Conservation (phyloP, 108 stramenopile genomes). For the Fistulifera solaris region DNA sequence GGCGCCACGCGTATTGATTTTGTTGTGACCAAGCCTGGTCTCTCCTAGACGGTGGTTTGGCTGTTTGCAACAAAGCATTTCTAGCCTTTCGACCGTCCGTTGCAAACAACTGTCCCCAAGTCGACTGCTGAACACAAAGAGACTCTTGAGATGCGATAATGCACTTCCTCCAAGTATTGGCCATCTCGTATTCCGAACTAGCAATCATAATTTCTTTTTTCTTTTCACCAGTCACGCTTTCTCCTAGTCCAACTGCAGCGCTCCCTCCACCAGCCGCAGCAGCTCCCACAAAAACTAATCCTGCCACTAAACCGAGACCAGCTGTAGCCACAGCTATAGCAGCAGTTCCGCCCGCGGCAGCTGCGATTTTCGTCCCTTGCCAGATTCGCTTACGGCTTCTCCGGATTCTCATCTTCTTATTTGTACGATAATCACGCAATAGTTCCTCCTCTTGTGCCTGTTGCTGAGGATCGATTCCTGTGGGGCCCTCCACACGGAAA, state of each 20-base stretch:
- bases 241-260: conserved; percentile 32
- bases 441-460: conserved; percentile 15
- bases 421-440: conserved; percentile 19
- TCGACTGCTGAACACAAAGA: conserved; percentile 21
- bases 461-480: conserved; percentile 9
- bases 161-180: conserved; percentile 44
- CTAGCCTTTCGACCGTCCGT: conserved; percentile 29
- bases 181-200: conserved; percentile 39
- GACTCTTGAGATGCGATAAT: conserved; percentile 40
- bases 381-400: conserved; percentile 33
- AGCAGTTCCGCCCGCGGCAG: conserved; percentile 59
- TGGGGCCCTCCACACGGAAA: background rate
- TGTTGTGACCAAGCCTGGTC: background rate
- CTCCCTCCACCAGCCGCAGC: conserved; percentile 77
- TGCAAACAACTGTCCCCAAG: conserved; percentile 40
- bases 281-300: conserved; percentile 61
- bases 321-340: conserved; percentile 71
- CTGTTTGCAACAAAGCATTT: background rate
- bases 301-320: conserved; percentile 69
- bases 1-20: conserved; percentile 44
- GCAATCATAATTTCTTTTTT: conserved; percentile 49
- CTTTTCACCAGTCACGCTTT: conserved; percentile 17
- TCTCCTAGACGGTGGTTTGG: background rate
- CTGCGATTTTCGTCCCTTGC: conserved; percentile 61
- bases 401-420: conserved; percentile 27